These are phyloP conservation scores for Claviceps capensis DNA, from an alignment of 2,329 filamentous ascomycete species.

Conservation along the genomic window DNA sequence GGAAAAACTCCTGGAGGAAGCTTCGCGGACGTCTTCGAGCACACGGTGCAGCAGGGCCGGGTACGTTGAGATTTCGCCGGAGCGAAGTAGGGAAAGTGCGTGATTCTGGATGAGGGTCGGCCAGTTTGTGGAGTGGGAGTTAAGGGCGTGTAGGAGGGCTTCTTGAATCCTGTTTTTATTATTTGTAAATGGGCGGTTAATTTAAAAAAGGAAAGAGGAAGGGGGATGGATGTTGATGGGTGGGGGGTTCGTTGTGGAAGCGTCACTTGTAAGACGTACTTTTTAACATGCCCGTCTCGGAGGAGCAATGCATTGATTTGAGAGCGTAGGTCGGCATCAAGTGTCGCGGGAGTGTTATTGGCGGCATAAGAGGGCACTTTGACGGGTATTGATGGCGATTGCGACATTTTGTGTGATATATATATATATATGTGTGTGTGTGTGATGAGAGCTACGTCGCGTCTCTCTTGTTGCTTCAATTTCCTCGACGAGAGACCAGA, in stretches of 20 bases:
- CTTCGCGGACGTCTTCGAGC: conserved; percentile 46
- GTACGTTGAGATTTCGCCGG: conserved; percentile 45
- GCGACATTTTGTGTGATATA: conserved; percentile 23
- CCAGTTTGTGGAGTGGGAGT: conserved; percentile 48
- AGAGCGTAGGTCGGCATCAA: conserved; percentile 47
- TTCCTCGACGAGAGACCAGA: neutral
- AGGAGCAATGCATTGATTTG: conserved; percentile 47
- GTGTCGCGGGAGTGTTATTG: conserved; percentile 42
- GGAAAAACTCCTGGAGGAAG: conserved; percentile 20
- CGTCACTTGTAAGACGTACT: conserved; percentile 25
- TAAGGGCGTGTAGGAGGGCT: conserved; percentile 45
- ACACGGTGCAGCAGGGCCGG: conserved; percentile 47
- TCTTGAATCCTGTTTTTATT: conserved; percentile 43
- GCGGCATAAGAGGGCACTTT: conserved; percentile 47
- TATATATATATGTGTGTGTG: neutral
- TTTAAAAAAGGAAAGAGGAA: neutral
- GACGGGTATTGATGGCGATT: conserved; percentile 38
- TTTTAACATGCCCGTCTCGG: conserved; percentile 43
- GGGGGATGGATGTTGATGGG: neutral
- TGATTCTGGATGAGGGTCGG: conserved; percentile 45
- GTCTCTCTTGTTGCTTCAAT: neutral
- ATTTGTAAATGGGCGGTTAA: neutral
- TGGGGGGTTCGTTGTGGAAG: neutral
- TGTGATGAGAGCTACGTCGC: neutral
- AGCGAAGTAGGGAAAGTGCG: conserved; percentile 45